Conservation (phyloP, 2,329 filamentous ascomycete species). For the Ascocoryne sarcoides region DNA sequence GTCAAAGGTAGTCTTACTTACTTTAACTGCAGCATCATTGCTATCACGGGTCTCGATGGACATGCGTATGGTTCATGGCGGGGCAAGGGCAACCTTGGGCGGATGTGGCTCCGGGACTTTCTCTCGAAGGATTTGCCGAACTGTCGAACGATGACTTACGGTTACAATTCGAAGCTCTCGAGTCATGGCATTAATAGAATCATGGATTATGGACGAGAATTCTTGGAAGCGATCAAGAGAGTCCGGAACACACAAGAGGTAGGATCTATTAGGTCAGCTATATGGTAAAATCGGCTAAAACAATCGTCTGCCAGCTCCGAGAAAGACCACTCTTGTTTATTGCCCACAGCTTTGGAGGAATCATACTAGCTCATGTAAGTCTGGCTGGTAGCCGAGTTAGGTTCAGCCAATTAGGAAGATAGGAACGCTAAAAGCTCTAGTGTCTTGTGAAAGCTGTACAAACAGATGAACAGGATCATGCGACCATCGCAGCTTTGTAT, state of each 20-base stretch:
- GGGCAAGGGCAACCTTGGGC: conserved; percentile 16
- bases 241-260: conserved; percentile 20
- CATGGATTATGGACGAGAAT: conserved; percentile 11
- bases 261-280: not conserved
- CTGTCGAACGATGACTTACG: conserved; percentile 29
- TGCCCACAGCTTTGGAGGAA: conserved; percentile 34
- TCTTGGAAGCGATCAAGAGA: conserved; percentile 19
- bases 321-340: conserved; percentile 33
- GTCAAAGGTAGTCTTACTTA: not conserved
- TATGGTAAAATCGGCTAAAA: not conserved
- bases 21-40: conserved; percentile 20
- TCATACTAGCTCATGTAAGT: conserved; percentile 33
- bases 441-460: conserved; percentile 25
- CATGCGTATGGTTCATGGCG: conserved; percentile 29
- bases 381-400: too few species aligned
- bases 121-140: conserved; percentile 23
- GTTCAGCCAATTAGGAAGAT: not conserved
- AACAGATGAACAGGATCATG: conserved; percentile 14
- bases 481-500: conserved; percentile 23
- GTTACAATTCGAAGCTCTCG: conserved; percentile 29
- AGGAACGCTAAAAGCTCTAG: not conserved
- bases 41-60: conserved; percentile 24
- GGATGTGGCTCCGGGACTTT: conserved; percentile 29
- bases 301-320: conserved; percentile 13
- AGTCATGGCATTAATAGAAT: conserved; percentile 16